Evolutionary conservation across 371 early-diverging fungal genomes (phyloP), one percentile per base, ranked within the genome.

Genomic region (Gilbertella persicaria): DNA sequence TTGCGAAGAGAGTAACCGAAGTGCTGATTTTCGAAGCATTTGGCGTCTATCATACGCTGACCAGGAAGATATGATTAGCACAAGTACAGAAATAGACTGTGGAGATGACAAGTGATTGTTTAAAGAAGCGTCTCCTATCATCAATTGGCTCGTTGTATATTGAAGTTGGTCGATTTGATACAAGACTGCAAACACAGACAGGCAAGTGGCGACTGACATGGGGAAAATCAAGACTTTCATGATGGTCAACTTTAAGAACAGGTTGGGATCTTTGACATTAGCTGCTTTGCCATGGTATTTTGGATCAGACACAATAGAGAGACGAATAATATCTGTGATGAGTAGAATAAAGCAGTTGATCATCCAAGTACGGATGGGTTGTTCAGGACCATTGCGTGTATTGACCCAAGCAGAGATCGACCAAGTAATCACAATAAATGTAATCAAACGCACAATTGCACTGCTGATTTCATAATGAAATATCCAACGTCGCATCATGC

Each of bases 401-500:
- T 55, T 62, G 6, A 85, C 72, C 24, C 64, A 78, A 1, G 76
- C 79, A 16, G 81, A 78, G 2, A 78, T 60, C 6, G 77, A 77
- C 82, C 85, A 82, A 47, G 74, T 83, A 19, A 83, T 79, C 29
- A 75, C 73, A 36, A 72, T 79, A 39, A 85, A 68, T 5, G 82
- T 80, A 26, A 82, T 69, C 19, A 83, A 57, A 7, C 85, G 78
- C 16, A 83, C 78, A 52, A 83, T 75, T 20, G 81, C 78, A 43
- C 71, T 81, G 16, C 73, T 73, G 14, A 81, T 73, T 43, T 85
- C 81, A 39, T 85, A 85, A 50, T 77, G 78, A 53, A 69, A 75
- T 29, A 82, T 65, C 85, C 85, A 85, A 24, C 83, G 75, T 39
- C 79, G 66, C 70, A 82, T 77, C 73, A 85, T 75, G 46, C 78